phyloP scores from a whole-genome alignment of 441 rosid species.

The Croton laevigatus region DNA sequence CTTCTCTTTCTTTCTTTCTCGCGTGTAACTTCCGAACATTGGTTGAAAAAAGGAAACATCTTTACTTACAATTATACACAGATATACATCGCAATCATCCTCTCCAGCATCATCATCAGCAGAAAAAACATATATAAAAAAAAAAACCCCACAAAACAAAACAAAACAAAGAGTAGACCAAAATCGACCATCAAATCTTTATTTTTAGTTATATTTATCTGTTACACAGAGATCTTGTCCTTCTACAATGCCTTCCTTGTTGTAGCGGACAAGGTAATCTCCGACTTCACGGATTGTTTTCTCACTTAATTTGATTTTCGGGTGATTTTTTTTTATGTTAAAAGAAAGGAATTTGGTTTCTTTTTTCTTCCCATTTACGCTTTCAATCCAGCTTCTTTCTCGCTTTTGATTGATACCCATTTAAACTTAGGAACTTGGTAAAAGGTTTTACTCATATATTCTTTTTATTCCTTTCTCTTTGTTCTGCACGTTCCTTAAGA shows the following conservation, averaged over 20 bases:
- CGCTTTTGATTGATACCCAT: slow-evolving; percentile 42
- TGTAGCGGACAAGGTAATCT: slow-evolving; percentile 53
- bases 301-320: background rate
- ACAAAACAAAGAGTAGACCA: background rate
- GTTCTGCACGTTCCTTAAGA: background rate
- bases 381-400: slow-evolving; percentile 30
- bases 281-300: slow-evolving; percentile 7
- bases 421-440: slow-evolving; percentile 18
- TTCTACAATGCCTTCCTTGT: slow-evolving; percentile 34
- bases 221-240: slow-evolving; percentile 36
- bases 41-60: background rate
- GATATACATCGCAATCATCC: slow-evolving; percentile 11
- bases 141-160: background rate
- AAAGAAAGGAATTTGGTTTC: too few relatives aligned
- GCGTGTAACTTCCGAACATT: slow-evolving; percentile 35
- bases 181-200: background rate
- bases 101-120: background rate
- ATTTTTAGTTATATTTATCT: slow-evolving; percentile 2
- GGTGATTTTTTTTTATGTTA: background rate
- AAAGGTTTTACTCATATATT: slow-evolving; percentile 19
- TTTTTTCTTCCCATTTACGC: slow-evolving; percentile 11
- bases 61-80: background rate
- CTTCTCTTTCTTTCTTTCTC: background rate
- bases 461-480: slow-evolving; percentile 1
- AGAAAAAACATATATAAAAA: background rate